Conservation (phyloP, 2,329 filamentous ascomycete genomes). For the Triangularia verruculosa region DNA sequence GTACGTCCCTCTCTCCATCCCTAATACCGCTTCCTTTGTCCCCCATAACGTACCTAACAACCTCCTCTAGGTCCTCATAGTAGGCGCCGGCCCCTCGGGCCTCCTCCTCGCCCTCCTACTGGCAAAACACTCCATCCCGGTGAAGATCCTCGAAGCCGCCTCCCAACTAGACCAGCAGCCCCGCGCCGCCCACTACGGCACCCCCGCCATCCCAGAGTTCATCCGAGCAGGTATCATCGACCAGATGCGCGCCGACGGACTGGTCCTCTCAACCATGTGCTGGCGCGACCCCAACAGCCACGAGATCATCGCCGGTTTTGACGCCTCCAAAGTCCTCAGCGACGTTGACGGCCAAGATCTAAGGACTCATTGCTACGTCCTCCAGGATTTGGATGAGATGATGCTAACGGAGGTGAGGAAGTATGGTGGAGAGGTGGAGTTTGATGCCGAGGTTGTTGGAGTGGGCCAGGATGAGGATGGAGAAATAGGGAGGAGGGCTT, state of each 20-base stretch:
- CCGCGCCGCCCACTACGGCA: constrained; percentile 60
- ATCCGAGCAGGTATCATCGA: constrained; percentile 57
- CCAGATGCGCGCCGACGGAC: constrained; percentile 37
- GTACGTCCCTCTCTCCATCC: background rate
- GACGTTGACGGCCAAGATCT: constrained; percentile 40
- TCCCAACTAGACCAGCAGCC: constrained; percentile 56
- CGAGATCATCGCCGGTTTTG: constrained; percentile 37
- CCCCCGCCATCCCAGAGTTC: constrained; percentile 56
- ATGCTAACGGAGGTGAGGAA: constrained; percentile 41
- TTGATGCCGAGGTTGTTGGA: constrained; percentile 45
- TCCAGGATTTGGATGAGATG: constrained; percentile 43
- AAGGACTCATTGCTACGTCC: constrained; percentile 40
- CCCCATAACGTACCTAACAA: constrained; percentile 1
- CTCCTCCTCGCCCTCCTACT: constrained; percentile 52
- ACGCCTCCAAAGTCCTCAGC: constrained; percentile 31
- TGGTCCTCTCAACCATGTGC: constrained; percentile 39
- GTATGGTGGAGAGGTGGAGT: constrained; percentile 39
- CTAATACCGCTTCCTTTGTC: background rate
- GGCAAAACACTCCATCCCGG: constrained; percentile 49
- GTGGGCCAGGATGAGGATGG: constrained; percentile 44
- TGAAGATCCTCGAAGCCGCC: constrained; percentile 55
- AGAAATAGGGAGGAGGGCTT: constrained; percentile 33
- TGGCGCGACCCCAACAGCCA: constrained; percentile 40
- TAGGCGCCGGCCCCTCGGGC: constrained; percentile 50
- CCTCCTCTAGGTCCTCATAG: constrained; percentile 40